Base-by-base conservation (phyloP, 225 moss, liverwort and hornwort genomes). In the Ulota crispa region DNA sequence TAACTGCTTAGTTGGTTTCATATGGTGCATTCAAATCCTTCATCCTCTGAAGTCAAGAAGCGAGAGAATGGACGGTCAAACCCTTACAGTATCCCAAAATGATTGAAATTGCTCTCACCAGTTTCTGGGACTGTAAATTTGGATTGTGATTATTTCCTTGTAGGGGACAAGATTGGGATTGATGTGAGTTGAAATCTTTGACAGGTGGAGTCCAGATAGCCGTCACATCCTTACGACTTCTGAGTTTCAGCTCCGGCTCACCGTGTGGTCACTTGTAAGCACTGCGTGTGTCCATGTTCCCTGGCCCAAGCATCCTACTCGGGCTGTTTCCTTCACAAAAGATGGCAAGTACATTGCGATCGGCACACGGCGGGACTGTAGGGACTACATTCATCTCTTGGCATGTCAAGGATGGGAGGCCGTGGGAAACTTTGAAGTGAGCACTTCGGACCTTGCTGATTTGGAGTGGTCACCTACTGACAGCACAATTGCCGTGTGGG, bases 161-260 rank as follows among this genome's bases (percentile, higher is more conserved):
- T 24, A 28, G 32, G 32, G 64, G 68, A 39, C 68, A 54, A 62
- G 36, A 63, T 60, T 72, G 59, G 24, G n/a, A 55, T 72, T 72
- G 34, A 68, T 54, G 56, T 18, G 4, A 14, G 27, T 55, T 61
- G 68, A 62, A 56, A 84, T 39, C 50, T 42, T 50, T 34, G 70
- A 69, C 88, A 90, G 97, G 78, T 97, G 97, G 97, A 93, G 97
- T 76, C 97, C 97, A 32, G 97, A 97, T 79, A 97, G 97, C 76
- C 94, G 97, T 78, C 97, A 97, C 76, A 94, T 97, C 39, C 95
- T 97, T 57, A 97, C 95, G n/a, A 93, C 94, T 26, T 97, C 97
- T 59, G 97, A 97, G 83, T 97, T 97, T 79, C 93, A 95, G 73
- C 95, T 97, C 39, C 93, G 97, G 50, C 83, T 97, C 64, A 97